Evolutionary conservation across 1,284 basidiomycete species (phyloP).

Genomic region (Naganishia sp.): DNA sequence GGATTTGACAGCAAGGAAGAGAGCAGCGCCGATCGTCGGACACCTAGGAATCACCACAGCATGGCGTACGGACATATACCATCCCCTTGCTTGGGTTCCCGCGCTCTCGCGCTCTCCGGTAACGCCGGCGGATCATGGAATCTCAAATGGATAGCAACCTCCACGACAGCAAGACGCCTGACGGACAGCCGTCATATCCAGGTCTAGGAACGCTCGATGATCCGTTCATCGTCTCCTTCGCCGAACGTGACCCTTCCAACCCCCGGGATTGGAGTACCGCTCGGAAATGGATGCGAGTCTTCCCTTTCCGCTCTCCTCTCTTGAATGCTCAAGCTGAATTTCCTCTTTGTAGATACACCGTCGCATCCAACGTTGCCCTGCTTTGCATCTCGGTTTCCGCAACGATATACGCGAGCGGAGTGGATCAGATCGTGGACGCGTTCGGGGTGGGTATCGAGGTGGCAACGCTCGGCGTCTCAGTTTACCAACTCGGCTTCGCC

Average conservation of each 20-base stretch:
- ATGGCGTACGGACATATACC: too few species aligned
- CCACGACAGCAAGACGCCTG: slow-evolving; percentile 1
- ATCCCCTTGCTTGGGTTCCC: too few species aligned
- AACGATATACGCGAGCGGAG: slow-evolving; percentile 15
- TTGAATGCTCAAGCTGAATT: neutral
- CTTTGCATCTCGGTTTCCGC: slow-evolving; percentile 24
- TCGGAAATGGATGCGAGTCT: slow-evolving; percentile 53
- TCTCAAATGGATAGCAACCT: neutral
- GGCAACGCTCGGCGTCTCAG: slow-evolving; percentile 63
- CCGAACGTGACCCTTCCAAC: slow-evolving; percentile 60
- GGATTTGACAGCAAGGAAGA: too few species aligned
- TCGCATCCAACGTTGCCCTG: slow-evolving; percentile 10
- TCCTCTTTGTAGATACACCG: neutral
- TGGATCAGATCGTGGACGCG: slow-evolving; percentile 1
- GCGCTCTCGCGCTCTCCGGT: neutral
- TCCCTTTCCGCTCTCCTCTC: neutral
- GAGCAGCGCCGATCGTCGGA: too few species aligned
- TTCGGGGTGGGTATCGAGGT: slow-evolving; percentile 48
- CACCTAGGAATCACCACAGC: too few species aligned
- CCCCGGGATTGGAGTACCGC: slow-evolving; percentile 64
- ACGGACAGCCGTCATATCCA: slow-evolving; percentile 37
- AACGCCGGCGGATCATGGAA: neutral
- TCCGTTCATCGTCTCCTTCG: slow-evolving; percentile 54
- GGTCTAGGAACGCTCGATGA: slow-evolving; percentile 53
- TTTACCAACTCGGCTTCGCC: slow-evolving; percentile 60